phyloP scores from a whole-genome alignment of 495 filamentous ascomycete genomes.

The Xylaria venustula region DNA sequence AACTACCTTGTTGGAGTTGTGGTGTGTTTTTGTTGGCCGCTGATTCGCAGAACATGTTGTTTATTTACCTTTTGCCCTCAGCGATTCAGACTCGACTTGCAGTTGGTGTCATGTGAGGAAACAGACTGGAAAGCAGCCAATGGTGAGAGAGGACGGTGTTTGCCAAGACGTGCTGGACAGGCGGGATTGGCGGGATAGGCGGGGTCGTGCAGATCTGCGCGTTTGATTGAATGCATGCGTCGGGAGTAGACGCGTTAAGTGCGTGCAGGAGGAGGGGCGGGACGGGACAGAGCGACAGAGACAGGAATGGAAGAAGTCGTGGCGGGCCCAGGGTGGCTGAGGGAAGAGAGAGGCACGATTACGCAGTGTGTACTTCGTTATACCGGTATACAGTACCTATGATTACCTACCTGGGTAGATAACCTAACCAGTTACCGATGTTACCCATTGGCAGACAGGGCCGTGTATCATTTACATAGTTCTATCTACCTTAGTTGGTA shows the following conservation, averaged over 20 bases:
- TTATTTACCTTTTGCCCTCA: not conserved
- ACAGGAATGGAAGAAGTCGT: too few relatives aligned
- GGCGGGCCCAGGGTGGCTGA: too few relatives aligned
- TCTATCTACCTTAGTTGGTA: too few relatives aligned
- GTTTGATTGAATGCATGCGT: slow-evolving; percentile 14
- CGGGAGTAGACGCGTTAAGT: slow-evolving; percentile 17
- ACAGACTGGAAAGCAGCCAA: not conserved
- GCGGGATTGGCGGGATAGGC: slow-evolving; percentile 12
- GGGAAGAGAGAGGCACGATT: too few relatives aligned
- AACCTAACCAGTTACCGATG: too few relatives aligned
- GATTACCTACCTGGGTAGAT: too few relatives aligned
- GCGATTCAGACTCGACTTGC: slow-evolving; percentile 5
- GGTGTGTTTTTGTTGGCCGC: not conserved
- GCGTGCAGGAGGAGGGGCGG: slow-evolving; percentile 7
- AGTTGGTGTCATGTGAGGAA: slow-evolving; percentile 14
- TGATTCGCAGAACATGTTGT: slow-evolving; percentile 12
- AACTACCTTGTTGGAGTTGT: too few relatives aligned
- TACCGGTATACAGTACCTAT: too few relatives aligned
- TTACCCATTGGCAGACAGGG: too few relatives aligned
- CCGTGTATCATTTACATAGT: too few relatives aligned
- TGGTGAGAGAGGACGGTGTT: not conserved
- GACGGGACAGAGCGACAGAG: too few relatives aligned
- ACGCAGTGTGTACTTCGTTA: too few relatives aligned
- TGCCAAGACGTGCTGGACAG: slow-evolving; percentile 4
- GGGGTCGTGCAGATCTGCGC: slow-evolving; percentile 7